Conservation (phyloP, 2,329 filamentous ascomycete species). For the Beauveria caledonica region DNA sequence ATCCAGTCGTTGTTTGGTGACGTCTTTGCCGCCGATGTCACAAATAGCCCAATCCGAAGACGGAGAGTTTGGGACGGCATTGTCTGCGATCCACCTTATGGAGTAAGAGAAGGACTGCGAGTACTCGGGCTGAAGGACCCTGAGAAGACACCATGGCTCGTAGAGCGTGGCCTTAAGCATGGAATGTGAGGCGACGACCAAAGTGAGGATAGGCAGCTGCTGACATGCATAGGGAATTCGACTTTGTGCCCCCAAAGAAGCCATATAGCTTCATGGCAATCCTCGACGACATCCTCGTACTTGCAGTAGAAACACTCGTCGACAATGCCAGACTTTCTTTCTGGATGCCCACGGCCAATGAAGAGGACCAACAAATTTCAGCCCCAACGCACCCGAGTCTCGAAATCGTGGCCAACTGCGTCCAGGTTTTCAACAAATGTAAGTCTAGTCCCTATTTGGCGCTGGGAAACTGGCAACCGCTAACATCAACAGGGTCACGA, state of each 20-base stretch:
- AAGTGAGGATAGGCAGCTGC: not conserved
- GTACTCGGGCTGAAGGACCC: conserved; percentile 73
- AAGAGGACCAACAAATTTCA: conserved; percentile 66
- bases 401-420: conserved; percentile 65
- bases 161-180: conserved; percentile 61
- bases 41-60: conserved; percentile 67
- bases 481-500: conserved; percentile 60
- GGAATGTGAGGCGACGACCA: conserved; percentile 49
- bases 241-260: conserved; percentile 79
- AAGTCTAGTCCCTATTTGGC: conserved; percentile 19
- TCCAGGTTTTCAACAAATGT: conserved; percentile 89
- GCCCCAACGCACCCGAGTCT: conserved; percentile 71
- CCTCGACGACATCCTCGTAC: conserved; percentile 81
- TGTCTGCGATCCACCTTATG: conserved; percentile 92
- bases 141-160: conserved; percentile 47
- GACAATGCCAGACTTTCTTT: conserved; percentile 75
- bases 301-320: conserved; percentile 69
- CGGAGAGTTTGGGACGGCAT: conserved; percentile 75
- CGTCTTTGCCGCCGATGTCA: conserved; percentile 78
- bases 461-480: not conserved
- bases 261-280: conserved; percentile 89
- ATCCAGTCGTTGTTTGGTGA: conserved; percentile 61
- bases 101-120: conserved; percentile 82
- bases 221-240: conserved; percentile 28
- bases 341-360: conserved; percentile 93